These are phyloP conservation scores for Furculomyces boomerangus DNA, from an alignment of 371 early-diverging fungal species.

Conservation along the genomic window DNA sequence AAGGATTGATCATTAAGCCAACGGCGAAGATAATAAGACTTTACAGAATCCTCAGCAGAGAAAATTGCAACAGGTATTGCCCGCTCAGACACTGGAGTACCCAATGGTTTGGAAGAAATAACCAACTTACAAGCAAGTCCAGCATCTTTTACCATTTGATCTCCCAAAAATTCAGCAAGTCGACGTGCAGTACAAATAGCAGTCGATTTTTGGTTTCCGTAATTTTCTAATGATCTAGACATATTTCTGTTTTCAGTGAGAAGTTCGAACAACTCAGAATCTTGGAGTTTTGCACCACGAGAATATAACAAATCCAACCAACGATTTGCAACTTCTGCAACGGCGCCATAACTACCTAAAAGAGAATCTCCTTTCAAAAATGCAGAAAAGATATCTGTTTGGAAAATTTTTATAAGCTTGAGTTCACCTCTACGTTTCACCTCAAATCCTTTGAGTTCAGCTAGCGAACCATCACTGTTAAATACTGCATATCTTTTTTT, in stretches of 20 bases:
- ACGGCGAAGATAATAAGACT: slow-evolving; percentile 71
- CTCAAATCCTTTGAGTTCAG: slow-evolving; percentile 99
- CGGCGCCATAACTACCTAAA: slow-evolving; percentile 80
- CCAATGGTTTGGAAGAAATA: slow-evolving; percentile 74
- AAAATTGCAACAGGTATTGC: slow-evolving; percentile 97
- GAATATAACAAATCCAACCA: slow-evolving; percentile 94
- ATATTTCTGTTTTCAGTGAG: slow-evolving; percentile 97
- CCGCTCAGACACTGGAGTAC: slow-evolving; percentile 84
- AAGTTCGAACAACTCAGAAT: slow-evolving; percentile 88
- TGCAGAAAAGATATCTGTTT: slow-evolving; percentile 83
- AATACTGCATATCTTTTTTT: slow-evolving; percentile 99
- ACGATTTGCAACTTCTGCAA: slow-evolving; percentile 78
- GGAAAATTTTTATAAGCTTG: slow-evolving; percentile 97
- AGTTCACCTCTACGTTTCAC: slow-evolving; percentile 98
- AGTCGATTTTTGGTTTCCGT: slow-evolving; percentile 88
- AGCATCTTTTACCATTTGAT: slow-evolving; percentile 94
- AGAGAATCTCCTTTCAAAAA: slow-evolving; percentile 80
- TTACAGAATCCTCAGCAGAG: slow-evolving; percentile 58
- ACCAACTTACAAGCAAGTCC: slow-evolving; percentile 96
- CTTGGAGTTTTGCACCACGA: slow-evolving; percentile 65
- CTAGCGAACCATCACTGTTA: slow-evolving; percentile 85
- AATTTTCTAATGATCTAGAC: slow-evolving; percentile 87
- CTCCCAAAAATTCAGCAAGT: slow-evolving; percentile 95
- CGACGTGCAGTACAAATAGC: slow-evolving; percentile 91
- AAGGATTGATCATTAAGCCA: slow-evolving; percentile 78